A percentile compares a stretch with the other conserved stretches of the same genome.
These are phyloP conservation scores for Durotheca rogersii DNA, from an alignment of 495 filamentous ascomycete species.

Conservation along the genomic window DNA sequence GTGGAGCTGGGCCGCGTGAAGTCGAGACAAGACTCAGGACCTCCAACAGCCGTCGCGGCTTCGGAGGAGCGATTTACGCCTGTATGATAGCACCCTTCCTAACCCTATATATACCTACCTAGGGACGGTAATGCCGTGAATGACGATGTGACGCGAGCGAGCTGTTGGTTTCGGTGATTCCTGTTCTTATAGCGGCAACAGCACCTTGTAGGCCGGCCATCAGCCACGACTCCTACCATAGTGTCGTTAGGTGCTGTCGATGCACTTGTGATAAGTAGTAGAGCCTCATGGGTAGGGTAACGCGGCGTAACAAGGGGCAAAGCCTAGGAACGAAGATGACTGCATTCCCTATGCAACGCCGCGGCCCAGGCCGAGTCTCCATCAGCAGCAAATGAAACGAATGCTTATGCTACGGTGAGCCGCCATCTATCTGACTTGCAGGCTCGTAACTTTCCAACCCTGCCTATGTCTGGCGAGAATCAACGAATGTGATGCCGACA, in stretches of 20 bases:
- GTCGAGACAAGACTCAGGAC: constrained; percentile 3
- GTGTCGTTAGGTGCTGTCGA: background rate
- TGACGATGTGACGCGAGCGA: constrained; percentile 12
- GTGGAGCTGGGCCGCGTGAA: constrained; percentile 9
- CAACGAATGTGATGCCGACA: too few relatives aligned
- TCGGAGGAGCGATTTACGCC: constrained; percentile 14
- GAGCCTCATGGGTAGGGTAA: background rate
- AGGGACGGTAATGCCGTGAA: constrained; percentile 13
- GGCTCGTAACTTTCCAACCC: background rate
- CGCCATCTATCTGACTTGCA: background rate
- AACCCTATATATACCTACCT: background rate
- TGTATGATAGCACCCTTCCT: constrained; percentile 8
- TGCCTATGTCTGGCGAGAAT: background rate
- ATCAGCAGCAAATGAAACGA: background rate
- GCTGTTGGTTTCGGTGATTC: too few relatives aligned
- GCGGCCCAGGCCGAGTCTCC: background rate
- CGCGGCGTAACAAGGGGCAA: background rate
- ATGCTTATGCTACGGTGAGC: background rate
- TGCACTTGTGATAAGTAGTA: background rate
- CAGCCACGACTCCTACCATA: background rate
- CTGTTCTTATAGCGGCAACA: too few relatives aligned
- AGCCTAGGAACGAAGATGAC: too few relatives aligned
- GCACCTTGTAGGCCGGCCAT: too few relatives aligned
- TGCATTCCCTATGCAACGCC: background rate
- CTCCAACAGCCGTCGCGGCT: background rate